Evolutionary conservation across 371 early-diverging fungal species (phyloP).

Genomic region (Mortierella sp.): DNA sequence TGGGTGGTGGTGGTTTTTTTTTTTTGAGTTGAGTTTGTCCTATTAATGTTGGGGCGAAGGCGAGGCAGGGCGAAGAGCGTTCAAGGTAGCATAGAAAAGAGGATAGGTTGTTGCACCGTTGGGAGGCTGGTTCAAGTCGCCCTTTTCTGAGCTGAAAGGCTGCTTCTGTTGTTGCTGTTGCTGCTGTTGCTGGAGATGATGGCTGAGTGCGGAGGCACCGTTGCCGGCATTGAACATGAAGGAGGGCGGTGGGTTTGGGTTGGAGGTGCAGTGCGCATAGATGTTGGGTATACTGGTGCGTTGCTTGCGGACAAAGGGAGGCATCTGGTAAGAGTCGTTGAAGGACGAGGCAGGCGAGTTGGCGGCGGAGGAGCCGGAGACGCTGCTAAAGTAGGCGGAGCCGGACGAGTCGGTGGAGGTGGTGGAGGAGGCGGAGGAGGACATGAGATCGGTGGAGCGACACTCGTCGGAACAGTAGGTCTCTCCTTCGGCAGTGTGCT

Average conservation of each 20-base stretch:
- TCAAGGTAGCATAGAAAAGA: slow-evolving; percentile 45
- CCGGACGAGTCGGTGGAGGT: slow-evolving; percentile 27
- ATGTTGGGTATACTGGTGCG: slow-evolving; percentile 53
- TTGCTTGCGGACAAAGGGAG: slow-evolving; percentile 51
- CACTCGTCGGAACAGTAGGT: slow-evolving; percentile 53
- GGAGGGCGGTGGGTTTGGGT: slow-evolving; percentile 40
- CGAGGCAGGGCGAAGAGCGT: slow-evolving; percentile 35
- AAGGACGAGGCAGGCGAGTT: slow-evolving; percentile 9
- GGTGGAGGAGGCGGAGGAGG: slow-evolving; percentile 48
- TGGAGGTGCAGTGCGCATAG: slow-evolving; percentile 48
- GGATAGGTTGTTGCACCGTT: slow-evolving; percentile 29
- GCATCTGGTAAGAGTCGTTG: slow-evolving; percentile 40
- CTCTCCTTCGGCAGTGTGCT: slow-evolving; percentile 44
- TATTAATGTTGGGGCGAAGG: slow-evolving; percentile 17
- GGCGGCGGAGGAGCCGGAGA: slow-evolving; percentile 2
- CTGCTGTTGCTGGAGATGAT: slow-evolving; percentile 37
- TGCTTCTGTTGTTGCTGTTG: slow-evolving; percentile 29
- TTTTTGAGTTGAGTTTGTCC: not conserved
- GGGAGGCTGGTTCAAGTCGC: slow-evolving; percentile 3
- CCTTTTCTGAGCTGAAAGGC: slow-evolving; percentile 1
- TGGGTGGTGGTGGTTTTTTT: not conserved
- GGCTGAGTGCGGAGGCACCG: slow-evolving; percentile 31
- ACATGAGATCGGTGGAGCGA: slow-evolving; percentile 50
- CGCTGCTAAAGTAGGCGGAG: slow-evolving; percentile 30
- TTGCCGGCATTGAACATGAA: slow-evolving; percentile 25